Conservation (phyloP, 345 rosid species). For the Linum trigynum region DNA sequence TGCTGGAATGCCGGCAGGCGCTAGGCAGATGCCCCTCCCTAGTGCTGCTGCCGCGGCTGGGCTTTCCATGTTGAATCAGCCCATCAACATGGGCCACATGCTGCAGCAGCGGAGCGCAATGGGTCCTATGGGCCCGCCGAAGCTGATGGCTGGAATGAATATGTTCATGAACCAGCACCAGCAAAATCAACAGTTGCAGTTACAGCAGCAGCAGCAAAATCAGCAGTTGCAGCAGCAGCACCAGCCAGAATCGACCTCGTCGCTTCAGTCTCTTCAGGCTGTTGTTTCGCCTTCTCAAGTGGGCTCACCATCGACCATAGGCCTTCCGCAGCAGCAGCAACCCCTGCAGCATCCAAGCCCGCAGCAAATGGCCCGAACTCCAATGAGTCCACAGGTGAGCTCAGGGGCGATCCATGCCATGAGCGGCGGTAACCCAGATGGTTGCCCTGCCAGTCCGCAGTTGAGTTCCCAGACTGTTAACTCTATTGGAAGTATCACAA, state of each 20-base stretch:
- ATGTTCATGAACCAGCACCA: conserved; percentile 53
- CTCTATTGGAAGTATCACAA: conserved; percentile 78
- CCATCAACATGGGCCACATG: conserved; percentile 40
- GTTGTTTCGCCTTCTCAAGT: conserved; percentile 73
- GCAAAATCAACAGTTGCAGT: conserved; percentile 22
- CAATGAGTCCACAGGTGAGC: conserved; percentile 83
- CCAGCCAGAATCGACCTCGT: conserved; percentile 45
- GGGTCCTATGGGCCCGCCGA: conserved; percentile 90
- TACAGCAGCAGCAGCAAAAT: conserved; percentile 24
- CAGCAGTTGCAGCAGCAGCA: conserved; percentile 23
- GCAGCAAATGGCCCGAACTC: conserved; percentile 81
- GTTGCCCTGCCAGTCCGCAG: conserved; percentile 91
- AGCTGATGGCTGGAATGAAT: conserved; percentile 57
- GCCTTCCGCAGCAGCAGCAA: conserved; percentile 49
- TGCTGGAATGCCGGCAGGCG: conserved; percentile 60
- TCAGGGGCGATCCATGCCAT: conserved; percentile 68
- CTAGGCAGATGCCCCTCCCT: conserved; percentile 48
- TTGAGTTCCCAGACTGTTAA: conserved; percentile 87
- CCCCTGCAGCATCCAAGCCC: conserved; percentile 70
- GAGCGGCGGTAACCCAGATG: conserved; percentile 70
- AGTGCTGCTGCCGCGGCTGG: conserved; percentile 31
- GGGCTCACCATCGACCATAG: conserved; percentile 65
- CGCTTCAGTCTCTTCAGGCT: conserved; percentile 64
- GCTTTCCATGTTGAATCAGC: conserved; percentile 51
- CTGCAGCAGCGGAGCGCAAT: conserved; percentile 59